Evolutionary conservation across 768 basidiomycete genomes (phyloP).

Genomic region (Phlebiopsis gigantea): DNA sequence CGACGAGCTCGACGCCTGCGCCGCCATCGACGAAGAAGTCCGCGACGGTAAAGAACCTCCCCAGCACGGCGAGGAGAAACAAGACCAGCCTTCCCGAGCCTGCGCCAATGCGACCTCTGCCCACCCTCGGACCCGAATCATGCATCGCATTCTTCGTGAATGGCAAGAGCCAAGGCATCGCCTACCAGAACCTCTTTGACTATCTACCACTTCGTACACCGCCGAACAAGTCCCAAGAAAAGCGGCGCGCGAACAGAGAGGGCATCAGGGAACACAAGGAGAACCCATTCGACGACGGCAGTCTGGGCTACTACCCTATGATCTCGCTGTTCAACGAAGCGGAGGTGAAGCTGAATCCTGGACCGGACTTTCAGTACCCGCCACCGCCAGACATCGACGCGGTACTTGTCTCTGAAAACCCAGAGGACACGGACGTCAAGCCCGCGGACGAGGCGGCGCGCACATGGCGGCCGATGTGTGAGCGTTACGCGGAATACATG

Average conservation of each 20-base stretch:
- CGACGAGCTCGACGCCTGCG: constrained; percentile 47
- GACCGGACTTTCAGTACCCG: constrained; percentile 78
- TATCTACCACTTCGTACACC: constrained; percentile 76
- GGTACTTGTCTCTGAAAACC: constrained; percentile 33
- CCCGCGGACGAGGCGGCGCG: constrained; percentile 24
- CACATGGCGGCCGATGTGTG: constrained; percentile 75
- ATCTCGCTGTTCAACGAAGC: constrained; percentile 92
- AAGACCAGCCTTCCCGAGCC: constrained; percentile 31
- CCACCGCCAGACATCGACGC: constrained; percentile 78
- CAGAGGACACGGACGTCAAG: constrained; percentile 27
- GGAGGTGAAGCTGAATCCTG: constrained; percentile 78
- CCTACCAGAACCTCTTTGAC: constrained; percentile 86
- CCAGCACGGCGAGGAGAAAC: constrained; percentile 45
- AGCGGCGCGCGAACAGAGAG: constrained; percentile 57
- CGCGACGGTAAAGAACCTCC: constrained; percentile 61
- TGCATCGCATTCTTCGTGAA: constrained; percentile 89
- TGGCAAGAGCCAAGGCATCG: constrained; percentile 76
- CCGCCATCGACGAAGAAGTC: constrained; percentile 58
- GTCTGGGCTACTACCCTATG: constrained; percentile 93
- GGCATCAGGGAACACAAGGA: constrained; percentile 68
- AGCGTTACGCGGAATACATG: constrained; percentile 84
- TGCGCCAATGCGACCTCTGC: constrained; percentile 50
- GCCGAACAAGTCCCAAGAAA: constrained; percentile 58
- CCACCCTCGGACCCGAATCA: constrained; percentile 59
- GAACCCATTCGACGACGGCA: constrained; percentile 91